Conservation (phyloP, 2,329 filamentous ascomycete species). For the Dothideomycetes sp. region DNA sequence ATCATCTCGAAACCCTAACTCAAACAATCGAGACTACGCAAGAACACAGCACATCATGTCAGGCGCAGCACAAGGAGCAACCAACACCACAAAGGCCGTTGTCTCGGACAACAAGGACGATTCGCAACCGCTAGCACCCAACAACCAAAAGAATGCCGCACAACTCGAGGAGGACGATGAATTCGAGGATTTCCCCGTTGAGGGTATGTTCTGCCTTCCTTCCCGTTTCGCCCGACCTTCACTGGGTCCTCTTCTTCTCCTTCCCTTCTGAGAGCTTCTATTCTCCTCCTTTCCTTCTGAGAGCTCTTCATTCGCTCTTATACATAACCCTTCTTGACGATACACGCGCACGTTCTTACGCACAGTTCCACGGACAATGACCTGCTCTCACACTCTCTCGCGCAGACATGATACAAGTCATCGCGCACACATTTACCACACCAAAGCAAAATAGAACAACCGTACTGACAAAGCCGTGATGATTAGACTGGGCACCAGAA, state of each 20-base stretch:
- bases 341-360: no score
- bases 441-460: neutral
- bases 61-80: constrained; percentile 31
- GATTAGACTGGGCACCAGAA: constrained; percentile 80
- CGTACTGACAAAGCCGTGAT: neutral
- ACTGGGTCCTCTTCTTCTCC: neutral
- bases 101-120: constrained; percentile 31
- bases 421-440: no score
- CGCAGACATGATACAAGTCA: no score
- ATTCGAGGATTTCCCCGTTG: constrained; percentile 96
- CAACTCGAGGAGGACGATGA: constrained; percentile 94
- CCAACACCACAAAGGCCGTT: constrained; percentile 33
- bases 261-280: neutral
- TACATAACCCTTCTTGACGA: no score
- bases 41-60: constrained; percentile 34
- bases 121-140: constrained; percentile 43
- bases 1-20: neutral
- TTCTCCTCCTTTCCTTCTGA: no score
- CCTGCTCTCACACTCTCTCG: no score
- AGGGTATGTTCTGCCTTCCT: constrained; percentile 50
- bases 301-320: neutral
- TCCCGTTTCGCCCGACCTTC: neutral
- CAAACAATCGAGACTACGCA: constrained; percentile 14
- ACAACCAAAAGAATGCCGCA: constrained; percentile 55
- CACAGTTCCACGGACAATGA: no score